Evolutionary conservation across 1,284 basidiomycete species (phyloP), one percentile per base, ranked within the genome.

Genomic region (Irpex sp.): DNA sequence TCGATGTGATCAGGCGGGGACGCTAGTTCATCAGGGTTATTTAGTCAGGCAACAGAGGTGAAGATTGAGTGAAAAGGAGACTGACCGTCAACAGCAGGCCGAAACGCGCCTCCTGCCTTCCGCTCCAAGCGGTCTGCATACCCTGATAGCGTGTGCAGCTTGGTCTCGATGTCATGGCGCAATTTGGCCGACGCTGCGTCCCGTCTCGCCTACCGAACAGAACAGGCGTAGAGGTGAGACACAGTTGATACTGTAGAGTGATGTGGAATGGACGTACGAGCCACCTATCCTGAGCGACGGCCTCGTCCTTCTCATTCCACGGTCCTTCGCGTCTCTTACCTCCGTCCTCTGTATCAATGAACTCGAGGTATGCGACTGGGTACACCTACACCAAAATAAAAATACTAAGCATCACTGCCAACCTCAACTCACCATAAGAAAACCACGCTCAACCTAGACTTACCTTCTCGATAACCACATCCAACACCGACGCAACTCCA

Each of bases 401-500:
- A 17, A 19, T 21, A 47, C 34, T 40, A 40, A 26, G 19, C 38
- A n/a, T 65, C 19, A 64, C n/a, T n/a, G n/a, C n/a, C n/a, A n/a
- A n/a, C n/a, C n/a, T n/a, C n/a, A n/a, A n/a, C n/a, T n/a, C n/a
- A n/a, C n/a, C n/a, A n/a, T n/a, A n/a, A n/a, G n/a, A 19, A 63
- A 62, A 64, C 4, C 64, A 60, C 40, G n/a, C 15, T 74, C 31
- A 58, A 69, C 21, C 75, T 71, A 62, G 71, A 60, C 56, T 26
- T 52, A 44, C 86, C 76, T 91, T 92, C 3, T 84, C 79, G 9
- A 98, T 78, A 5, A 88, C 79, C 2, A 98, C 68, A 70, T 96
- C 92, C 82, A 97, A 82, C 7, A 89, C 79, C 2, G 90, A 80
- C 0, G 97, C 84, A 3, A 81, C 64, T 0, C 97, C 97, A 0